These are phyloP conservation scores for Lentinula boryana DNA, from an alignment of 768 basidiomycete species.

Conservation along the genomic window DNA sequence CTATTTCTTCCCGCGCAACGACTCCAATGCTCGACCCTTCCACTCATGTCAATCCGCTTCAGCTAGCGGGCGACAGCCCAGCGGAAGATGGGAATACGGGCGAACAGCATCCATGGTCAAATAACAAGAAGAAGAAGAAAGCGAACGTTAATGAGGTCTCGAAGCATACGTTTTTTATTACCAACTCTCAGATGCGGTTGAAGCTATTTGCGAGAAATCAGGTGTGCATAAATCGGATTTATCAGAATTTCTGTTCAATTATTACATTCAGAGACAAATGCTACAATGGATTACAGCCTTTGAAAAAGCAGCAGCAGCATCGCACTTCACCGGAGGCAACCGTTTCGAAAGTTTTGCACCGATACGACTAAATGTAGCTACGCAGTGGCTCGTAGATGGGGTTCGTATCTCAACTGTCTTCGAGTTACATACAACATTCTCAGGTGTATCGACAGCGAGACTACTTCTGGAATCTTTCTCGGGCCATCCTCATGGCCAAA, in stretches of 20 bases:
- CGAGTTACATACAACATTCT: neutral
- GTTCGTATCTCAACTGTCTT: constrained; percentile 37
- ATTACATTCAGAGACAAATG: constrained; percentile 74
- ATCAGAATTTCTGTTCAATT: neutral
- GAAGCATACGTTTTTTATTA: constrained; percentile 91
- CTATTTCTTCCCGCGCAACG: constrained; percentile 31
- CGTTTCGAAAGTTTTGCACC: constrained; percentile 95
- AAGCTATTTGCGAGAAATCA: constrained; percentile 87
- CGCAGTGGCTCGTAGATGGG: constrained; percentile 98
- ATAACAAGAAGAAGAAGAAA: constrained; percentile 39
- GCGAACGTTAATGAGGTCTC: constrained; percentile 59
- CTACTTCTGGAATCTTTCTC: constrained; percentile 96
- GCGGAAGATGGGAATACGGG: constrained; percentile 16
- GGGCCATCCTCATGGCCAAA: constrained; percentile 85
- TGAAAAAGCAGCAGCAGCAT: constrained; percentile 69
- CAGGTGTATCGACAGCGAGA: constrained; percentile 58
- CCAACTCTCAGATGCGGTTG: constrained; percentile 85
- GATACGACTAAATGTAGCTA: constrained; percentile 85
- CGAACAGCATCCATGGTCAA: constrained; percentile 19
- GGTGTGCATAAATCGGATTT: constrained; percentile 30
- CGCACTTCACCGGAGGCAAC: constrained; percentile 74
- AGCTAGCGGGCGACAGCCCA: constrained; percentile 3
- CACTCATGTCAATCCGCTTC: constrained; percentile 61
- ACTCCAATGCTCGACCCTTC: constrained; percentile 77
- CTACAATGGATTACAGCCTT: constrained; percentile 93